A percentile compares a stretch with the other conserved stretches of the same genome.
Conservation (phyloP, 305 asterid species). For the Petunia hybrid region DNA sequence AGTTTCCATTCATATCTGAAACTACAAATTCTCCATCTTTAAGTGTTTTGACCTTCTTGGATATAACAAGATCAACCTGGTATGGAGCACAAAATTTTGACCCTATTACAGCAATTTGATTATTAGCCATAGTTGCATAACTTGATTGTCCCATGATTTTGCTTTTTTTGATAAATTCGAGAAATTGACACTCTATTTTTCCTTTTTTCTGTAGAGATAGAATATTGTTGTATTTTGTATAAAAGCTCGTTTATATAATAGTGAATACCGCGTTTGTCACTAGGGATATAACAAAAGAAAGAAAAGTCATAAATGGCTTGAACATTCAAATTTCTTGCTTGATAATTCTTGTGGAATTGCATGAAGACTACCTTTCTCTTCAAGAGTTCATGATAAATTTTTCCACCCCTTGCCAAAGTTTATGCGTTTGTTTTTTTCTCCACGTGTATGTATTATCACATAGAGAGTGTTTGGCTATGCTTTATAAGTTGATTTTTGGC, state of each 20-base stretch:
- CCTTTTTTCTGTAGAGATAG: background rate
- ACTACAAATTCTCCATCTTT: constrained; percentile 61
- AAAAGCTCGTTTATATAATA: too few species aligned
- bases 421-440: too few species aligned
- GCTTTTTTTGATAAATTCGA: background rate
- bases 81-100: constrained; percentile 63
- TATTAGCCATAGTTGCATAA: constrained; percentile 31
- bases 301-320: background rate
- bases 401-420: too few species aligned
- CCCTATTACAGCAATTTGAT: constrained; percentile 54
- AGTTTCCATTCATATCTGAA: constrained; percentile 62
- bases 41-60: constrained; percentile 60
- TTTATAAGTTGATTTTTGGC: too few species aligned
- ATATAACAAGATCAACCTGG: constrained; percentile 64
- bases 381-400: too few species aligned
- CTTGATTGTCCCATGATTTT: constrained; percentile 48
- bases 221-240: too few species aligned
- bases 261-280: background rate
- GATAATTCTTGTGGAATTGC: too few species aligned
- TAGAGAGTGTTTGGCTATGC: too few species aligned
- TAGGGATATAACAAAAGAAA: background rate
- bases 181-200: background rate
- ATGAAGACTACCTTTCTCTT: too few species aligned
- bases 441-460: too few species aligned
- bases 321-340: background rate